Percentiles rank a stretch among this genome's conserved stretches.
These are phyloP conservation scores for Chaetomium olivaceum DNA, from an alignment of 2,329 filamentous ascomycete species.

Conservation along the genomic window DNA sequence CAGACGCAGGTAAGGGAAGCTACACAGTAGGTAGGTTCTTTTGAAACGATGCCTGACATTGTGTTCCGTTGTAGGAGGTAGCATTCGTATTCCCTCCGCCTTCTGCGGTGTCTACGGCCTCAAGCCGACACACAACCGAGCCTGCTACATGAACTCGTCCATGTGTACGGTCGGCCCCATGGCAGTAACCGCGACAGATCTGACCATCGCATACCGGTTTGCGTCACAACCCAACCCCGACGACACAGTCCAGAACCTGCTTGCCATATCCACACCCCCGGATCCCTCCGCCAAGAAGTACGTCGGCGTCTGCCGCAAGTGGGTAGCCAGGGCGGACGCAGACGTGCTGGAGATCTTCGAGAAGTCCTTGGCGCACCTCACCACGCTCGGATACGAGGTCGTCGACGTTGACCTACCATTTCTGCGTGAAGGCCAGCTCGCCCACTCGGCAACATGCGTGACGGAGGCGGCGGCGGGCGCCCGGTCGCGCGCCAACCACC, in stretches of 20 bases:
- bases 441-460: slow-evolving; percentile 77
- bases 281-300: slow-evolving; percentile 52
- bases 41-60: not conserved
- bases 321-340: slow-evolving; percentile 69
- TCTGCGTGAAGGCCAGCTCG: slow-evolving; percentile 69
- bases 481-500: slow-evolving; percentile 46
- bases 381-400: slow-evolving; percentile 50
- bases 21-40: not conserved
- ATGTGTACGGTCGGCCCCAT: slow-evolving; percentile 72
- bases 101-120: slow-evolving; percentile 83
- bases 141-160: slow-evolving; percentile 55
- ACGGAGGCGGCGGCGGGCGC: slow-evolving; percentile 62
- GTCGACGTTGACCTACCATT: slow-evolving; percentile 66
- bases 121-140: slow-evolving; percentile 74
- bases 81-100: slow-evolving; percentile 69
- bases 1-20: slow-evolving; percentile 58
- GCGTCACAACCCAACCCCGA: slow-evolving; percentile 72
- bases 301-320: slow-evolving; percentile 69
- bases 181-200: slow-evolving; percentile 72
- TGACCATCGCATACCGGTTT: slow-evolving; percentile 78
- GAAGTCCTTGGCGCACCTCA: slow-evolving; percentile 59
- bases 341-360: slow-evolving; percentile 64
- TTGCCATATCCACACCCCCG: slow-evolving; percentile 58
- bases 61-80: slow-evolving; percentile 52
- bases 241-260: slow-evolving; percentile 60